Evolutionary conservation across 768 basidiomycete genomes (phyloP).

Genomic region (Exsudoporus frostii): DNA sequence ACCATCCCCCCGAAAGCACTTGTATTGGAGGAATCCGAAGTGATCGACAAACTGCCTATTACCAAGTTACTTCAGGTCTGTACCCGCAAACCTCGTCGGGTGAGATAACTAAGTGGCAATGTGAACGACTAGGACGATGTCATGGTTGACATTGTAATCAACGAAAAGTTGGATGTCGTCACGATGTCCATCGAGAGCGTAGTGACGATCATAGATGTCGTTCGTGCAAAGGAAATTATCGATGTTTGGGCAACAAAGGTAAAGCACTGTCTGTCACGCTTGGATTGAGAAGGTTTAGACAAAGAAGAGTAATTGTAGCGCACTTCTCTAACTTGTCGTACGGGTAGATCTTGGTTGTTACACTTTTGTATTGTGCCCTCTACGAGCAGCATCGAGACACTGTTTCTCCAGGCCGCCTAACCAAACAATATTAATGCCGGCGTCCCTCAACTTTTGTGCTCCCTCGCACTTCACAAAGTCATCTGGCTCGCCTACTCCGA

Average conservation of each 20-base stretch:
- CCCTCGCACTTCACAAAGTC: conserved; percentile 97
- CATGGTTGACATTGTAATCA: conserved; percentile 32
- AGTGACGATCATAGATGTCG: conserved; percentile 11
- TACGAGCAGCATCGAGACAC: conserved; percentile 78
- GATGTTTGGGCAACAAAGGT: conserved; percentile 21
- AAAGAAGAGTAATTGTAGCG: not conserved
- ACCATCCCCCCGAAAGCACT: conserved; percentile 27
- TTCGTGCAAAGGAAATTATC: conserved; percentile 17
- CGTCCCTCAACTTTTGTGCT: conserved; percentile 62
- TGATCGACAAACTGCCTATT: conserved; percentile 17
- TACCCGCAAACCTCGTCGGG: not conserved
- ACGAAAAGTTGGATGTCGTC: conserved; percentile 16
- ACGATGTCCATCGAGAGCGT: conserved; percentile 23
- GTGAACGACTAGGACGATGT: conserved; percentile 30
- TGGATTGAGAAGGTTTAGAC: not conserved
- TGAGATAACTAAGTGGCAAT: not conserved
- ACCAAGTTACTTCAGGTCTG: conserved; percentile 28
- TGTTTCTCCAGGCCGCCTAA: conserved; percentile 69
- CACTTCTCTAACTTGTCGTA: conserved; percentile 2
- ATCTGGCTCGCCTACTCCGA: conserved; percentile 87
- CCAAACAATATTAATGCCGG: conserved; percentile 76
- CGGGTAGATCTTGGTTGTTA: not conserved
- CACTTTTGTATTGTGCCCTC: conserved; percentile 36
- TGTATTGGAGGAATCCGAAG: conserved; percentile 6
- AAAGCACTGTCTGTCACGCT: conserved; percentile 6